Conservation (phyloP, 805 yeast species). For the Saturnispora gosingensis region DNA sequence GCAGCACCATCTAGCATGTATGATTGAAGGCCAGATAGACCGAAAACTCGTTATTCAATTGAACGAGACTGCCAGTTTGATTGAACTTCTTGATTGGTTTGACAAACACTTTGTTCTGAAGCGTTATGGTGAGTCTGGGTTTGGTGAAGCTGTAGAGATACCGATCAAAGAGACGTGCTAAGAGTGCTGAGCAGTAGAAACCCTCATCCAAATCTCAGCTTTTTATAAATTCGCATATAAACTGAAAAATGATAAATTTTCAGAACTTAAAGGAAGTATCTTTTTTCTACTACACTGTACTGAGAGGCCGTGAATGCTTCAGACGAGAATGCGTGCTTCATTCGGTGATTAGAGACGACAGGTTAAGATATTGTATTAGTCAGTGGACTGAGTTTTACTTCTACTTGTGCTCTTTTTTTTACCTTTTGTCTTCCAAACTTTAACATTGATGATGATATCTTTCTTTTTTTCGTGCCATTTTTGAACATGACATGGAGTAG, state of each 20-base stretch:
- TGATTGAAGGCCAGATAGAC: conserved; percentile 54
- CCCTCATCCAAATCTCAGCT: neutral
- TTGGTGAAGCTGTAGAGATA: conserved; percentile 37
- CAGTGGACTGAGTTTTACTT: neutral
- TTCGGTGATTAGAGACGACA: neutral
- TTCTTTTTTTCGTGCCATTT: conserved; percentile 24
- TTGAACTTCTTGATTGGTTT: conserved; percentile 74
- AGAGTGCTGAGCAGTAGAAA: neutral
- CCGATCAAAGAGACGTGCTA: conserved; percentile 13
- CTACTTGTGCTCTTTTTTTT: conserved; percentile 1
- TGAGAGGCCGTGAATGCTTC: too few relatives aligned
- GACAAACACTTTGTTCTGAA: conserved; percentile 59
- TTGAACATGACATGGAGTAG: conserved; percentile 21
- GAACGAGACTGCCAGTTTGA: conserved; percentile 49
- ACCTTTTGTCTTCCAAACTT: conserved; percentile 2
- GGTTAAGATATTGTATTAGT: neutral
- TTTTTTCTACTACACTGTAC: neutral
- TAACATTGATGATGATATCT: conserved; percentile 24
- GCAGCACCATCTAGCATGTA: conserved; percentile 83
- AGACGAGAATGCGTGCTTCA: neutral
- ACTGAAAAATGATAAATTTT: neutral
- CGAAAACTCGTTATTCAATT: conserved; percentile 46
- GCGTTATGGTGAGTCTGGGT: conserved; percentile 60
- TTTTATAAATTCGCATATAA: neutral
- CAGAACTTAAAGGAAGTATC: neutral